Percentiles rank a stretch among this genome's conserved stretches.
Conservation (phyloP, 148 eudicot species). For the Suaeda aralocaspica region DNA sequence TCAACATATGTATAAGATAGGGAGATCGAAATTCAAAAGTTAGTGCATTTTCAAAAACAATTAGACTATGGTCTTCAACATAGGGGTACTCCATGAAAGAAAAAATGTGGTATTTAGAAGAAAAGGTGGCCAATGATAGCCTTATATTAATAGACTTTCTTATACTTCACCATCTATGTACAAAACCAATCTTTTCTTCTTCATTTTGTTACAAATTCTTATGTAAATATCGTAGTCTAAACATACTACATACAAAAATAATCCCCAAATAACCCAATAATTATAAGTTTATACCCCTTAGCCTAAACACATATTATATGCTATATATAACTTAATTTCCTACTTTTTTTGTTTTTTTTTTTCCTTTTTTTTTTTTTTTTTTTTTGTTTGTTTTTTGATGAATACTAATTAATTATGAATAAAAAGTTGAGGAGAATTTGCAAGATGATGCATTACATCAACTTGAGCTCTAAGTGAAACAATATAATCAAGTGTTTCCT, state of each 20-base stretch:
- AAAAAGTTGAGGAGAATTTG: conserved; percentile 29
- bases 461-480: conserved; percentile 58
- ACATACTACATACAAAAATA: not conserved
- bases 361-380: no score
- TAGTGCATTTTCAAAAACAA: no score
- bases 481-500: conserved; percentile 77
- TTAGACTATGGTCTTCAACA: no score
- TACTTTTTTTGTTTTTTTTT: not conserved
- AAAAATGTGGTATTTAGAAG: no score
- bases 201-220: not conserved
- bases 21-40: no score
- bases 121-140: not conserved
- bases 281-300: not conserved
- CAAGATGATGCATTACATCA: conserved; percentile 64
- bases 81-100: no score
- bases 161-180: not conserved
- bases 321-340: not conserved
- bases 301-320: not conserved
- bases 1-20: no score
- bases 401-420: not conserved
- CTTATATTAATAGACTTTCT: not conserved
- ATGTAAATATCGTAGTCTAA: not conserved
- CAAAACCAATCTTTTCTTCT: not conserved
- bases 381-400: no score
- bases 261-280: not conserved